Percentiles rank a stretch among this genome's conserved stretches.
Evolutionary conservation across 208 protist genomes (phyloP).

Genomic region (Trichomonas tenax): DNA sequence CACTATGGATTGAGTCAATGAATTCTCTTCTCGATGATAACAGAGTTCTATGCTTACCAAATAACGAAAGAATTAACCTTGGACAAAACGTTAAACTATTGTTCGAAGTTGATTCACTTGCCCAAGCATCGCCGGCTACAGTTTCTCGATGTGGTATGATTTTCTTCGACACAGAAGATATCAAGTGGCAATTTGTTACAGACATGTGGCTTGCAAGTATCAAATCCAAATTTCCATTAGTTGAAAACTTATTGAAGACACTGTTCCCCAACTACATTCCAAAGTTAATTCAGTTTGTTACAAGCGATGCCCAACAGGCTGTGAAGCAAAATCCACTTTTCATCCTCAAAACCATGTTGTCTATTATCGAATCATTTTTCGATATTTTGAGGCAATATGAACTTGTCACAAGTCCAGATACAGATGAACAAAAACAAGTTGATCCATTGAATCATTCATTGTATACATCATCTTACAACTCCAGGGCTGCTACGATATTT

Average conservation of each 20-base stretch:
- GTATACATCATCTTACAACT: neutral
- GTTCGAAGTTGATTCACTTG: conserved; percentile 91
- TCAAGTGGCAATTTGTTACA: conserved; percentile 67
- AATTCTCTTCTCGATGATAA: conserved; percentile 96
- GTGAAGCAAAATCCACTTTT: neutral
- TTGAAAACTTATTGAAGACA: neutral
- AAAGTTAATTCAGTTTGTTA: neutral
- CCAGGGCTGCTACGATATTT: neutral
- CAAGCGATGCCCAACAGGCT: neutral
- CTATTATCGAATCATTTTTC: neutral
- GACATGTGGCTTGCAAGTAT: conserved; percentile 61
- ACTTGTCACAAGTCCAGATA: neutral
- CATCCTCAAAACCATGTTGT: neutral
- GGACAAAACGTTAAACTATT: conserved; percentile 63
- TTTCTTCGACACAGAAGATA: conserved; percentile 60
- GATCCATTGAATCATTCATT: neutral
- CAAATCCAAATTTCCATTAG: neutral
- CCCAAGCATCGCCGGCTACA: conserved; percentile 86
- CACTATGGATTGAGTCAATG: conserved; percentile 96
- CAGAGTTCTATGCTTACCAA: conserved; percentile 85
- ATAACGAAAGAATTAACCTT: conserved; percentile 82
- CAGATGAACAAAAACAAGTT: neutral
- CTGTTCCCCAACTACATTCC: neutral
- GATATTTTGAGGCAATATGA: neutral
- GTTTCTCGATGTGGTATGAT: conserved; percentile 96